Conservation (phyloP, 2,329 filamentous ascomycete genomes). For the Hymenoscyphus occultus region DNA sequence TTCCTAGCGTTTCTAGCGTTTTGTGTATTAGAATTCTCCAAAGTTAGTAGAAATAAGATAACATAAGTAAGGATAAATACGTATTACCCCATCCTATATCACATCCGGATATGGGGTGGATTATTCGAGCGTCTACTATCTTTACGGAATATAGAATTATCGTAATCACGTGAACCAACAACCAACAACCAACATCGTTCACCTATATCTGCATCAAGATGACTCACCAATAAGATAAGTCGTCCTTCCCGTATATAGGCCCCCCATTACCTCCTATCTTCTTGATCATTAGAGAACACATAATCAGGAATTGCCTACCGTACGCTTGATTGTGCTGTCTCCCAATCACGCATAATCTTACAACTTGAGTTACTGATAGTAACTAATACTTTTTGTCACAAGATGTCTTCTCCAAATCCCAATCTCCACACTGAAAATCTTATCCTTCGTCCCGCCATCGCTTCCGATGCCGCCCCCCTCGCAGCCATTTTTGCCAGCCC, state of each 20-base stretch:
- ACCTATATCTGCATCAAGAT: slow-evolving; percentile 1
- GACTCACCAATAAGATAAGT: slow-evolving; percentile 8
- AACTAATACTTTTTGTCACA: slow-evolving; percentile 11
- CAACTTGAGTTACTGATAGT: slow-evolving; percentile 2
- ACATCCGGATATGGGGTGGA: too few relatives aligned
- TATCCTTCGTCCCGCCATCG: slow-evolving; percentile 10
- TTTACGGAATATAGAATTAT: background rate
- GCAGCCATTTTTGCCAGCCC: slow-evolving; percentile 13
- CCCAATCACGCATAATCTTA: slow-evolving; percentile 7
- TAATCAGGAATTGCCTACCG: background rate
- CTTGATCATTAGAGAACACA: background rate
- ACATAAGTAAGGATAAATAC: too few relatives aligned
- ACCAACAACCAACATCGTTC: background rate
- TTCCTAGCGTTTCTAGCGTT: too few relatives aligned
- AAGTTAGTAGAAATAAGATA: too few relatives aligned
- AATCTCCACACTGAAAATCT: slow-evolving; percentile 12
- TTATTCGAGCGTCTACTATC: too few relatives aligned
- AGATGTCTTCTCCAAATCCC: slow-evolving; percentile 14
- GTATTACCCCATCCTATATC: too few relatives aligned
- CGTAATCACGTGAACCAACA: background rate
- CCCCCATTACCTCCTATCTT: slow-evolving; percentile 5
- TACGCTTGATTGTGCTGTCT: slow-evolving; percentile 8
- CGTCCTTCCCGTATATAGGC: slow-evolving; percentile 7
- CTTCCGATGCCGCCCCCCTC: slow-evolving; percentile 9
- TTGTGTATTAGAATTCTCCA: too few relatives aligned